Evolutionary conservation across 805 yeast species (phyloP).

Genomic region (Metschnikowia anglica): DNA sequence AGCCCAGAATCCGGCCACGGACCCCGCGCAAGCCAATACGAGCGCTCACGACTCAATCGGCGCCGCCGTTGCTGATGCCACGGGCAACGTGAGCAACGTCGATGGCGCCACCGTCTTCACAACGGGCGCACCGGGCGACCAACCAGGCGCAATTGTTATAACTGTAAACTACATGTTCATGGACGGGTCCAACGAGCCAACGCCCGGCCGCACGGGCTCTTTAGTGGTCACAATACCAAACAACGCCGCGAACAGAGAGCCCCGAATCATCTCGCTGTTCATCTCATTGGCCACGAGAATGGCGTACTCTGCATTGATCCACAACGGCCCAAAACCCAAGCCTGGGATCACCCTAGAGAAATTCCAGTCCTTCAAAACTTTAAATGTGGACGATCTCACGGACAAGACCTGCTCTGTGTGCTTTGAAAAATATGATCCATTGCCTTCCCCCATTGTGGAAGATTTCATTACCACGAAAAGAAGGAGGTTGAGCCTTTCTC

Average conservation of each 20-base stretch:
- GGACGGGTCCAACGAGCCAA: conserved; percentile 42
- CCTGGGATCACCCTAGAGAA: conserved; percentile 53
- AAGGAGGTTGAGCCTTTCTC: conserved; percentile 18
- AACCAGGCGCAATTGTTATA: conserved; percentile 39
- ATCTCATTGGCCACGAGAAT: conserved; percentile 67
- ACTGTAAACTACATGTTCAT: conserved; percentile 46
- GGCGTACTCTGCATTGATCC: conserved; percentile 61
- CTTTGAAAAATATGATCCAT: conserved; percentile 45
- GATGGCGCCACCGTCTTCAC: conserved; percentile 10
- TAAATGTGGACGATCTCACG: conserved; percentile 25
- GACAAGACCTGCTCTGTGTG: conserved; percentile 59
- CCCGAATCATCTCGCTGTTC: conserved; percentile 57
- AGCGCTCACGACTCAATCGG: neutral
- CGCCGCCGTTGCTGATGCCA: neutral
- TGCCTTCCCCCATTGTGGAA: neutral
- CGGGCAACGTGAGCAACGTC: conserved; percentile 3
- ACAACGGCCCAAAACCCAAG: conserved; percentile 43
- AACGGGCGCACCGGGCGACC: conserved; percentile 14
- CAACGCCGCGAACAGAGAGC: conserved; percentile 56
- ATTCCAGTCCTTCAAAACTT: conserved; percentile 50
- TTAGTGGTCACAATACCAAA: conserved; percentile 67
- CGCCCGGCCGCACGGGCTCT: conserved; percentile 50
- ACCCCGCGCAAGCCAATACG: neutral
- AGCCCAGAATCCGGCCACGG: neutral
- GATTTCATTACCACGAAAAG: conserved; percentile 13